These are phyloP conservation scores for Patellifolia procumbens DNA, from an alignment of 179 eudicot species.

Conservation along the genomic window DNA sequence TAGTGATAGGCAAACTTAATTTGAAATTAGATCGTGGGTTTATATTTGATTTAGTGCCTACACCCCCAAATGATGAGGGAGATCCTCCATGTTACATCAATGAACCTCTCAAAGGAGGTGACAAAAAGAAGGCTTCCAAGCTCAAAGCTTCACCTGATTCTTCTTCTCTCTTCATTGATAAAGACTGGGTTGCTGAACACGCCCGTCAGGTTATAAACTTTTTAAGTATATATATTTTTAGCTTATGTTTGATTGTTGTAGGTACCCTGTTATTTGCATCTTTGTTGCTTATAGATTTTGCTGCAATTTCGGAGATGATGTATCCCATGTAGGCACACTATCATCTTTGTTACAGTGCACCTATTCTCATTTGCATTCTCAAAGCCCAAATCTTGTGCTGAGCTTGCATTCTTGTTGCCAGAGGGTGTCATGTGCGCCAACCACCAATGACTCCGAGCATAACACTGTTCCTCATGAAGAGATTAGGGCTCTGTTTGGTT, in stretches of 20 bases:
- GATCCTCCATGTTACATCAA: constrained; percentile 65
- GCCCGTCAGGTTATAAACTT: constrained; percentile 71
- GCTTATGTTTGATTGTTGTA: not conserved
- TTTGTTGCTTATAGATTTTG: too few species aligned
- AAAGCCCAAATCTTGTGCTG: too few species aligned
- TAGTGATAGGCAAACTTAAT: constrained; percentile 76
- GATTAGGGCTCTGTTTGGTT: too few species aligned
- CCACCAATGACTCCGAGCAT: too few species aligned
- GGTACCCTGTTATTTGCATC: too few species aligned
- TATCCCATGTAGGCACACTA: too few species aligned
- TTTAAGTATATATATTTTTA: not conserved
- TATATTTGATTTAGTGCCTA: constrained; percentile 73
- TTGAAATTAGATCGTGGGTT: constrained; percentile 63
- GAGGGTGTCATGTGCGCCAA: too few species aligned
- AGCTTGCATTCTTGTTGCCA: too few species aligned
- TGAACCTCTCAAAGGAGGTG: constrained; percentile 37
- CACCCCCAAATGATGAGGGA: constrained; percentile 76
- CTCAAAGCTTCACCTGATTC: constrained; percentile 46
- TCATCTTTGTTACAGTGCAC: too few species aligned
- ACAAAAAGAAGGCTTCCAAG: constrained; percentile 50
- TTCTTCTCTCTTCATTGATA: constrained; percentile 57
- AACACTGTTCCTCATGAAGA: too few species aligned
- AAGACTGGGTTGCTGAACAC: constrained; percentile 89
- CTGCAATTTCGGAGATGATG: too few species aligned
- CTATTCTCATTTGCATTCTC: too few species aligned